Evolutionary conservation across 306 rosid genomes (phyloP).

Genomic region (Macrotyloma uniflorum): DNA sequence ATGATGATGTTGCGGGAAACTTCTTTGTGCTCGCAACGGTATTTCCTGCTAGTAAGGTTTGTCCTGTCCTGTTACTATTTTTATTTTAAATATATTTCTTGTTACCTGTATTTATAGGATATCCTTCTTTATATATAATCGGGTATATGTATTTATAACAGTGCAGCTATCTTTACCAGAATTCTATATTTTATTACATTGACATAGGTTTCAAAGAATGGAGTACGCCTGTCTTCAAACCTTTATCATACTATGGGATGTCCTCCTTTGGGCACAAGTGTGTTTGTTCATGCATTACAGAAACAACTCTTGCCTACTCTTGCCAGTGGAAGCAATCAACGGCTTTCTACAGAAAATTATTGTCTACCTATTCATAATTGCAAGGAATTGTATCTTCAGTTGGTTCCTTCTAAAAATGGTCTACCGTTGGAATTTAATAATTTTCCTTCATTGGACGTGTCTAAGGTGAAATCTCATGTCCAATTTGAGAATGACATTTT

Average conservation of each 20-base stretch:
- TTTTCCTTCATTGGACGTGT: slow-evolving; percentile 33
- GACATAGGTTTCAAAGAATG: slow-evolving; percentile 67
- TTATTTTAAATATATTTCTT: background rate
- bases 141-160: background rate
- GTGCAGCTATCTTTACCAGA: slow-evolving; percentile 4
- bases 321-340: slow-evolving; percentile 44
- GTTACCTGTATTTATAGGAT: background rate
- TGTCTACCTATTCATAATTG: slow-evolving; percentile 51
- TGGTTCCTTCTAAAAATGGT: slow-evolving; percentile 48
- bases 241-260: slow-evolving; percentile 76
- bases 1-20: slow-evolving; percentile 56
- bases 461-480: slow-evolving; percentile 41
- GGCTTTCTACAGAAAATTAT: slow-evolving; percentile 31
- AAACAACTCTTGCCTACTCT: slow-evolving; percentile 40
- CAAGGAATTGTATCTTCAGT: slow-evolving; percentile 70
- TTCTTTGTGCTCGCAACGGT: slow-evolving; percentile 78
- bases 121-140: background rate
- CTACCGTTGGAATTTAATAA: slow-evolving; percentile 40
- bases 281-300: slow-evolving; percentile 58
- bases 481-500: slow-evolving; percentile 47
- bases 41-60: slow-evolving; percentile 76
- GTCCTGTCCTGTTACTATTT: slow-evolving; percentile 35
- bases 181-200: slow-evolving; percentile 26
- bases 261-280: slow-evolving; percentile 58
- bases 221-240: slow-evolving; percentile 67